Conservation (phyloP, 441 rosid species). For the Theobroma grandiflorum region DNA sequence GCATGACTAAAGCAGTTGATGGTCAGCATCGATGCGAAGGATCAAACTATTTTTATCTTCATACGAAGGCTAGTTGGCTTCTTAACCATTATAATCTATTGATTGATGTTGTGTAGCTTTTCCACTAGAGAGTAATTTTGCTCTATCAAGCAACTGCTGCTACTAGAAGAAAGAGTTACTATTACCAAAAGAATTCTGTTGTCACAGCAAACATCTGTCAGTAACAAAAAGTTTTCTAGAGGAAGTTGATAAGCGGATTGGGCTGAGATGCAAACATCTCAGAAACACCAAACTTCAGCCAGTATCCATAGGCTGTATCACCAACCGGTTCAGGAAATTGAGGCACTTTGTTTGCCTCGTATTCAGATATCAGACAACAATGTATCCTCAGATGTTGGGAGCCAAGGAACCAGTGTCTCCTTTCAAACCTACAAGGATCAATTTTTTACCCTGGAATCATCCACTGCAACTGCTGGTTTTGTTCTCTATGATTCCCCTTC, state of each 20-base stretch:
- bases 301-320: conserved; percentile 43
- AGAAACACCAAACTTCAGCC: conserved; percentile 49
- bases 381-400: conserved; percentile 43
- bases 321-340: conserved; percentile 47
- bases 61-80: neutral
- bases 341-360: conserved; percentile 43
- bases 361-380: conserved; percentile 47
- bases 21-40: neutral
- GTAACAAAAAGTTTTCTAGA: neutral
- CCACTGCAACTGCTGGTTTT: conserved; percentile 43
- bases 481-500: conserved; percentile 53
- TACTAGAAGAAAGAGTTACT: conserved; percentile 17
- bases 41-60: neutral
- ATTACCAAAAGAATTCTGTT: neutral
- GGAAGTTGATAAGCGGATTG: conserved; percentile 14
- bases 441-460: conserved; percentile 69
- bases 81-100: neutral
- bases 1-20: neutral
- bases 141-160: conserved; percentile 7
- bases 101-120: neutral
- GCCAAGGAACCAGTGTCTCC: conserved; percentile 53
- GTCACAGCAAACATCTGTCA: neutral
- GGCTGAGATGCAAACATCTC: conserved; percentile 58
- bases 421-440: conserved; percentile 54
- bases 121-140: conserved; percentile 16